These are phyloP conservation scores for Colletotrichum costaricense DNA, from an alignment of 2,329 filamentous ascomycete species.

Conservation along the genomic window DNA sequence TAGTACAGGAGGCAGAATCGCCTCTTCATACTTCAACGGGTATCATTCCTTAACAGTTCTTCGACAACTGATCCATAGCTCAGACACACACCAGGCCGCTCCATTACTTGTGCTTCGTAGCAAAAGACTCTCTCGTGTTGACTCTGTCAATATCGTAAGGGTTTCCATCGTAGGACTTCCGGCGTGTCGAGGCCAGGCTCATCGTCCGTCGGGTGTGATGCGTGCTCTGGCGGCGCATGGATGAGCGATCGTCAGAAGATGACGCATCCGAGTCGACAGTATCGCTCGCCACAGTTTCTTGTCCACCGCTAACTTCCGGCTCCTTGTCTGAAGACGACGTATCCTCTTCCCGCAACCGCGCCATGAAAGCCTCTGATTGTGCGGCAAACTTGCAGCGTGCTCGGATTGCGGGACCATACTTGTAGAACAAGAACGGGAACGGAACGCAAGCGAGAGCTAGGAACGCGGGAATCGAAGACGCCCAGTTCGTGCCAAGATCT, in stretches of 20 bases:
- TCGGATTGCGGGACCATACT: slow-evolving; percentile 68
- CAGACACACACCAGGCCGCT: not conserved
- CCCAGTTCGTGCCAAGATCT: slow-evolving; percentile 79
- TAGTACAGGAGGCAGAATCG: not conserved
- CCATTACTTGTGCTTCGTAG: not conserved
- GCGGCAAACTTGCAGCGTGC: slow-evolving; percentile 66
- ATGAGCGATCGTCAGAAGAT: not conserved
- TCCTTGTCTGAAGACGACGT: slow-evolving; percentile 6
- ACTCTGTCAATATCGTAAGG: slow-evolving; percentile 13
- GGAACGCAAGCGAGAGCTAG: slow-evolving; percentile 77
- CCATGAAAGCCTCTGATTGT: slow-evolving; percentile 69
- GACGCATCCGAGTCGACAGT: not conserved
- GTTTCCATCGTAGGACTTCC: slow-evolving; percentile 9
- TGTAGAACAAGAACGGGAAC: slow-evolving; percentile 81
- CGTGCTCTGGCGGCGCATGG: not conserved
- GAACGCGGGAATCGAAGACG: slow-evolving; percentile 78
- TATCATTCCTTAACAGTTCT: not conserved
- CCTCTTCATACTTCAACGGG: not conserved
- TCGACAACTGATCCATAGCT: not conserved
- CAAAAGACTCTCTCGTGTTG: not conserved
- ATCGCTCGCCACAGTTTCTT: not conserved
- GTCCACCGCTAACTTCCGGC: slow-evolving; percentile 32
- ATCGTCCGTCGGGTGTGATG: not conserved
- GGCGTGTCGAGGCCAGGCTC: not conserved
- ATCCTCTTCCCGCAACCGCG: slow-evolving; percentile 48